Conservation (phyloP, 768 basidiomycete genomes). For the Boletales sp. region DNA sequence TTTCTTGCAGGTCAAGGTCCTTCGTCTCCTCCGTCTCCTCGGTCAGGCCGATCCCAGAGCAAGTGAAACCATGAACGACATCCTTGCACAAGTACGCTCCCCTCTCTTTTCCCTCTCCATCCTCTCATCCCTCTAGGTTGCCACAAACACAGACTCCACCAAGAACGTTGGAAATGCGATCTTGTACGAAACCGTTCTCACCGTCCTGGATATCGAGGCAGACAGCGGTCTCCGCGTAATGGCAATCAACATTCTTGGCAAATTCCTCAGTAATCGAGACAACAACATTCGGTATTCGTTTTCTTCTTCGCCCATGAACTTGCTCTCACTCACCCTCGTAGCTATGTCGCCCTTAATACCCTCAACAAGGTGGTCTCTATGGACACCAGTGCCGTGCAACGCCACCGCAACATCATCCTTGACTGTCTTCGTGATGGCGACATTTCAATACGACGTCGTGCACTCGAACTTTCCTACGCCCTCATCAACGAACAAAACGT, state of each 20-base stretch:
- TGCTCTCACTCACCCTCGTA: conserved; percentile 30
- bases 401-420: conserved; percentile 97
- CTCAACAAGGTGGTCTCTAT: conserved; percentile 97
- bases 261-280: conserved; percentile 95
- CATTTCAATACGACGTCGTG: conserved; percentile 95
- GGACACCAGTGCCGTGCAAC: conserved; percentile 97
- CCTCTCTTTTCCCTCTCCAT: not conserved
- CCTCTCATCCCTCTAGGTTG: conserved; percentile 55
- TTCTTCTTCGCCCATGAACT: not conserved
- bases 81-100: conserved; percentile 77
- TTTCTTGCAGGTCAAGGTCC: conserved; percentile 89
- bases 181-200: conserved; percentile 94
- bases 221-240: conserved; percentile 94
- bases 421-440: conserved; percentile 99
- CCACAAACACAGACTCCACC: conserved; percentile 96
- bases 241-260: conserved; percentile 99
- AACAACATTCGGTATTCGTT: conserved; percentile 92
- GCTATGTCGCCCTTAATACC: conserved; percentile 97
- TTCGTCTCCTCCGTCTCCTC: conserved; percentile 84
- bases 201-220: conserved; percentile 95
- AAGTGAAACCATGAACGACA: conserved; percentile 97
- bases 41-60: conserved; percentile 82
- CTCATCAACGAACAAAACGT: conserved; percentile 95
- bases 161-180: conserved; percentile 99
- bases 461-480: conserved; percentile 94